Evolutionary conservation across 2,329 filamentous ascomycete species (phyloP).

Genomic region (Colletotrichum cordylinicola): DNA sequence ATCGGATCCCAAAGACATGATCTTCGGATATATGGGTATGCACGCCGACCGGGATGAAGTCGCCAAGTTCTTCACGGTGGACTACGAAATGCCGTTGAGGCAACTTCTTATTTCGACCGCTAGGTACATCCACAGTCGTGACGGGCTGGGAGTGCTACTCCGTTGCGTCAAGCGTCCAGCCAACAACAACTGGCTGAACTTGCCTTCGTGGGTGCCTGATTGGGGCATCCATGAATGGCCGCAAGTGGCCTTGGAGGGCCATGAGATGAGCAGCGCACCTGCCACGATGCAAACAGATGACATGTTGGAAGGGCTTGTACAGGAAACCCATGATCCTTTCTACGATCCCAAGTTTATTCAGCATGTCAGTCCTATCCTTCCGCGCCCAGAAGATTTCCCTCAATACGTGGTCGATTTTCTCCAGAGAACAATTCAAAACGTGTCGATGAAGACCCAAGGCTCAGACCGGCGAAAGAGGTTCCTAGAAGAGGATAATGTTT

Average conservation of each 20-base stretch:
- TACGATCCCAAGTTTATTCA: too few relatives aligned
- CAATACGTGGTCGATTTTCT: not conserved
- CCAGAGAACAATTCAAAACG: not conserved
- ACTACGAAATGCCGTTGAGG: not conserved
- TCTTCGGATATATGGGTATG: not conserved
- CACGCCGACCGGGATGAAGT: not conserved
- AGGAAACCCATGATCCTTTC: too few relatives aligned
- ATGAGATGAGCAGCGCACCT: too few relatives aligned
- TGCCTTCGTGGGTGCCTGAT: not conserved
- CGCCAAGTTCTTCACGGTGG: not conserved
- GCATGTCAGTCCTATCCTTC: not conserved
- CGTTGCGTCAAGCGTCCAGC: accelerated
- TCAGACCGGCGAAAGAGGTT: too few relatives aligned
- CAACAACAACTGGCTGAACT: not conserved
- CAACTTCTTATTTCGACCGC: not conserved
- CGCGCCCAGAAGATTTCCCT: not conserved
- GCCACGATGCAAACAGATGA: too few relatives aligned
- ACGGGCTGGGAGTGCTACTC: not conserved
- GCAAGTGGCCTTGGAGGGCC: not conserved
- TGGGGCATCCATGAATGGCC: not conserved
- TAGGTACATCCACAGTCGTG: accelerated
- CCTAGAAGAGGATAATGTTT: not conserved
- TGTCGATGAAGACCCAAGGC: too few relatives aligned
- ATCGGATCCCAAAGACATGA: not conserved
- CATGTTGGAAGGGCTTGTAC: too few relatives aligned